Conservation (phyloP, 805 yeast genomes). For the Metschnikowia cubensis region DNA sequence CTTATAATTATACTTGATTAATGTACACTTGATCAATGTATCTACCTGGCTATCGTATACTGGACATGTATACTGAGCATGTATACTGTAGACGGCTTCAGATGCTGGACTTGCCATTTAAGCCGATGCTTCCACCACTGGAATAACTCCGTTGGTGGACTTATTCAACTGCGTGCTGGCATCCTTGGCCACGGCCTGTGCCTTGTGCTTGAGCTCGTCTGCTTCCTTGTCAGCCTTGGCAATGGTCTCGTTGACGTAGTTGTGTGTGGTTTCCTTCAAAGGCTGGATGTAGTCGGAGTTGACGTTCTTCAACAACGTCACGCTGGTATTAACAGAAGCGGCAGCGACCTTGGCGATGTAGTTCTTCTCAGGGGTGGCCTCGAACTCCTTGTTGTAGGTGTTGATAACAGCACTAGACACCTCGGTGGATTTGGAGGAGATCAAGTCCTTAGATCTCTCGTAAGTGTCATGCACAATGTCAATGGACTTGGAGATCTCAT, state of each 20-base stretch:
- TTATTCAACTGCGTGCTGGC: conserved; percentile 7
- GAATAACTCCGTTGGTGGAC: conserved; percentile 15
- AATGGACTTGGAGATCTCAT: conserved; percentile 20
- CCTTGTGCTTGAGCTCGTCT: conserved; percentile 16
- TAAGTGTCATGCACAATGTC: conserved; percentile 21
- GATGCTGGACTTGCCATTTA: neutral
- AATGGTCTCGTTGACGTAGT: conserved; percentile 34
- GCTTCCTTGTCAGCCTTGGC: conserved; percentile 33
- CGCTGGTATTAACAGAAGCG: conserved; percentile 35
- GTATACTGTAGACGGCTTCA: neutral
- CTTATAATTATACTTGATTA: too few species aligned
- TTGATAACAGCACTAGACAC: conserved; percentile 27
- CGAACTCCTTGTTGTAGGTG: conserved; percentile 35
- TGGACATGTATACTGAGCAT: too few species aligned
- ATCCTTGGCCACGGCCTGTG: conserved; percentile 7
- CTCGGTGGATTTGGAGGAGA: conserved; percentile 26
- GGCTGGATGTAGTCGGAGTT: conserved; percentile 38
- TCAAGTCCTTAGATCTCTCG: conserved; percentile 22
- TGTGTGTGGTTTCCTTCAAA: conserved; percentile 36
- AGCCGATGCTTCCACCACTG: conserved; percentile 19
- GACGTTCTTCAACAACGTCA: conserved; percentile 28
- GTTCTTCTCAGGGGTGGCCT: conserved; percentile 23
- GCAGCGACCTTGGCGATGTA: conserved; percentile 30
- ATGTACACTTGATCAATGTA: too few species aligned
- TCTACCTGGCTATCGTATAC: too few species aligned